Conservation (phyloP, 2,329 filamentous ascomycete species). For the Curvularia sp. region DNA sequence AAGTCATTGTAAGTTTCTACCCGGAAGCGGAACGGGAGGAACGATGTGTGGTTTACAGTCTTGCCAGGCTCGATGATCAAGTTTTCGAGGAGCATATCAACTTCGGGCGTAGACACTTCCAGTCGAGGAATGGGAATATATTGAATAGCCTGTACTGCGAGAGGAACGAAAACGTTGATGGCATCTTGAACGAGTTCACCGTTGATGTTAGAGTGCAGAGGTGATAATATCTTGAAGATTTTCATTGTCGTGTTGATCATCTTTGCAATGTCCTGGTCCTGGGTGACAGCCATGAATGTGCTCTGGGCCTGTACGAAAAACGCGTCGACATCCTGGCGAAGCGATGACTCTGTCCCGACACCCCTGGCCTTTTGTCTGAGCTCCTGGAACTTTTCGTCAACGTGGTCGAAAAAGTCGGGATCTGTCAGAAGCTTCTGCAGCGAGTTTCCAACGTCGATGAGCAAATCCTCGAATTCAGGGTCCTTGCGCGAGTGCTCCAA, state of each 20-base stretch:
- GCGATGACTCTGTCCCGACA: constrained; percentile 69
- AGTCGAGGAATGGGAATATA: constrained; percentile 88
- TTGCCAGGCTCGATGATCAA: constrained; percentile 86
- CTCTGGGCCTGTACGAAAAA: constrained; percentile 72
- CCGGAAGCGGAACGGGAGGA: constrained; percentile 83
- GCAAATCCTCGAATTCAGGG: constrained; percentile 80
- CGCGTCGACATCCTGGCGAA: constrained; percentile 75
- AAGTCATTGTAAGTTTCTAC: constrained; percentile 86
- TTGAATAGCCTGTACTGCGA: constrained; percentile 78
- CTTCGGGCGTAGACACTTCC: constrained; percentile 82
- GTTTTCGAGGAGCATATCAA: constrained; percentile 89
- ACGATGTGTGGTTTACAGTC: constrained; percentile 85
- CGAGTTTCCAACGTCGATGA: constrained; percentile 74
- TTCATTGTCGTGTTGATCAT: constrained; percentile 71
- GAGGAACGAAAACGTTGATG: constrained; percentile 80
- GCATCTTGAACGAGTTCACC: constrained; percentile 76
- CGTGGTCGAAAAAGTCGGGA: constrained; percentile 82
- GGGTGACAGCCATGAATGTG: constrained; percentile 71
- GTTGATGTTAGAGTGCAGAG: constrained; percentile 69
- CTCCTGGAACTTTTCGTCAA: constrained; percentile 69
- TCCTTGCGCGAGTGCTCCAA: constrained; percentile 77
- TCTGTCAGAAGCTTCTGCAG: constrained; percentile 84
- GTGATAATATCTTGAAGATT: constrained; percentile 74
- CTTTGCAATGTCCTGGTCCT: constrained; percentile 75
- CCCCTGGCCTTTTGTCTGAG: constrained; percentile 64